phyloP scores from a whole-genome alignment of 108 stramenopile genomes.

The Aureococcus anophagefferens region DNA sequence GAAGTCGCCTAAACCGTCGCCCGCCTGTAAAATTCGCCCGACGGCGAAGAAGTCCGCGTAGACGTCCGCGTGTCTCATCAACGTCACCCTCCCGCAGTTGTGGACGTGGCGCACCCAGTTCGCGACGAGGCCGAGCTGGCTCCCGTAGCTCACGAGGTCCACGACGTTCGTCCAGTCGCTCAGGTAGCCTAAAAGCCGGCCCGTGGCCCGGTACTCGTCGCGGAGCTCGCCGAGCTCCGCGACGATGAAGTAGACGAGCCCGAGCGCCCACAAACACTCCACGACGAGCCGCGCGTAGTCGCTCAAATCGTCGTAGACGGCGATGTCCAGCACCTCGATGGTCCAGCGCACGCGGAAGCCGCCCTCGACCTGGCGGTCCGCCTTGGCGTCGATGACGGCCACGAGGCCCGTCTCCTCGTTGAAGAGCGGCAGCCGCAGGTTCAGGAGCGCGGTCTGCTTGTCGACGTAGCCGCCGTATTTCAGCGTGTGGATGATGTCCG shows the following conservation, averaged over 20 bases:
- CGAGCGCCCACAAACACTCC: slow-evolving; percentile 1
- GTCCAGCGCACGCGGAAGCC: not conserved
- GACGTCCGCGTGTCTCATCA: too few species aligned
- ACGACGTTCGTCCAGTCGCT: not conserved
- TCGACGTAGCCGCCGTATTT: slow-evolving; percentile 2
- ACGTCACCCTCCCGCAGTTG: too few species aligned
- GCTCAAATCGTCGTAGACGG: not conserved
- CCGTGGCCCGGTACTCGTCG: too few species aligned
- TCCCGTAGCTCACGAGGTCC: slow-evolving; percentile 5
- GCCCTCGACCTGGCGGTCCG: not conserved
- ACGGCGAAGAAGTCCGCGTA: too few species aligned
- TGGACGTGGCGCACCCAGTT: not conserved
- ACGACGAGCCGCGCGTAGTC: not conserved
- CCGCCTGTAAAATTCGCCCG: too few species aligned
- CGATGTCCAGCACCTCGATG: not conserved
- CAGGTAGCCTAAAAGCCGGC: not conserved
- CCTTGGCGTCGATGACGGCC: not conserved
- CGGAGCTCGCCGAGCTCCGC: not conserved
- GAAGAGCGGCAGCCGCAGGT: not conserved
- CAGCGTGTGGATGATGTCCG: not conserved
- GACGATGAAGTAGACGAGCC: not conserved
- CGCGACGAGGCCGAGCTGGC: not conserved
- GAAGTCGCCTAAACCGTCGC: too few species aligned
- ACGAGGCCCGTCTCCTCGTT: not conserved
- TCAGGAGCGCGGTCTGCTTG: not conserved